A percentile compares a stretch with the other conserved stretches of the same genome.
phyloP scores from a whole-genome alignment of 257 asterid species.

The Petunia secreta region DNA sequence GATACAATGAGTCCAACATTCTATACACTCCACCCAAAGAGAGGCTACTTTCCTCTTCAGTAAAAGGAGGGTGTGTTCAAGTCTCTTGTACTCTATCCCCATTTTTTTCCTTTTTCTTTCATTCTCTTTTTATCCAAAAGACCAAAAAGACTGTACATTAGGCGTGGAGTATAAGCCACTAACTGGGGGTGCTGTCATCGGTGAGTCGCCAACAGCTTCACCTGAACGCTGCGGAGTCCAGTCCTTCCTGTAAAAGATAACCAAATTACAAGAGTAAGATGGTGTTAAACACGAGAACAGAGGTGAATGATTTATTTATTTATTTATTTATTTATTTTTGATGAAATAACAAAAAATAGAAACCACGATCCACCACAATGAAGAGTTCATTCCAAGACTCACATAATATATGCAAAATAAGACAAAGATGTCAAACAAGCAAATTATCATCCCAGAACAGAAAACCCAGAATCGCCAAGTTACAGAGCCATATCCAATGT shows the following conservation, averaged over 20 bases:
- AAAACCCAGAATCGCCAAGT: conserved; percentile 18
- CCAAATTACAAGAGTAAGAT: conserved; percentile 24
- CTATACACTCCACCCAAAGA: conserved; percentile 47
- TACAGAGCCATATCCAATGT: conserved; percentile 14
- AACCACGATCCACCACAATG: conserved; percentile 4
- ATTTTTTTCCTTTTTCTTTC: conserved; percentile 20
- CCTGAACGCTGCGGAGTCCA: conserved; percentile 53
- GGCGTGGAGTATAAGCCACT: conserved; percentile 80
- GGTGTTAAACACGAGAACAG: conserved; percentile 1
- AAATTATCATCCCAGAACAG: background rate
- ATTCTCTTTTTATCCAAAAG: conserved; percentile 33
- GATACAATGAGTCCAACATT: conserved; percentile 53
- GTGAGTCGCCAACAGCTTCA: conserved; percentile 58
- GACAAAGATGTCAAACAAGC: background rate
- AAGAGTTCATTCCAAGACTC: conserved; percentile 11
- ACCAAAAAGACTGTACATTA: conserved; percentile 88
- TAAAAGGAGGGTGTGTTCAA: conserved; percentile 44
- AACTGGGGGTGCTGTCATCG: conserved; percentile 56
- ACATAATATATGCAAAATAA: conserved; percentile 5
- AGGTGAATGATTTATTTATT: background rate
- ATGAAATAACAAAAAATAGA: background rate
- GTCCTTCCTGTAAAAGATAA: conserved; percentile 63
- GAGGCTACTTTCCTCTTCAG: conserved; percentile 52
- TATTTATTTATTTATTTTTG: no score
- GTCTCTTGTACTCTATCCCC: conserved; percentile 37